Percentiles rank a stretch among this genome's conserved stretches.
Conservation (phyloP, 2,329 filamentous ascomycete genomes). For the Coniella lustricola region DNA sequence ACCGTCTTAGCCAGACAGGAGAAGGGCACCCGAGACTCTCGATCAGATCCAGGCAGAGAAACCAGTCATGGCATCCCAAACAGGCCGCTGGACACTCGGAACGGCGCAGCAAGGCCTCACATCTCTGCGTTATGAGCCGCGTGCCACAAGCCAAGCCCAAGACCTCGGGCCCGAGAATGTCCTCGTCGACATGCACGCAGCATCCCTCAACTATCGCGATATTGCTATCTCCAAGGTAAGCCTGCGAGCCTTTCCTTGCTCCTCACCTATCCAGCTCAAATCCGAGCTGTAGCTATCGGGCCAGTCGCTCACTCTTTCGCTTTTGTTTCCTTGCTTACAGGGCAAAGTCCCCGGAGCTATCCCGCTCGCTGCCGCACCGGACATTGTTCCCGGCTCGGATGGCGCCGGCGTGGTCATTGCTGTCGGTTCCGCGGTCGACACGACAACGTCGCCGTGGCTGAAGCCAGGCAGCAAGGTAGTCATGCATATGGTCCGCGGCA, state of each 20-base stretch:
- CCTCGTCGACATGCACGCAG: constrained; percentile 48
- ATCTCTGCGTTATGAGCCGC: constrained; percentile 1
- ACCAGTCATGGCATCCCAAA: background rate
- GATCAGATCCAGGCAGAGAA: no score
- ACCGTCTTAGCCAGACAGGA: no score
- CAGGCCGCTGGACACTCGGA: constrained; percentile 8
- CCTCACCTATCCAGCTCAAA: constrained; percentile 10
- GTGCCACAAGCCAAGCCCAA: background rate
- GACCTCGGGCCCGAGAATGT: constrained; percentile 51
- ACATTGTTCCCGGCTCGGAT: constrained; percentile 30
- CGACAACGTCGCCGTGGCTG: constrained; percentile 12
- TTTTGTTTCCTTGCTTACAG: constrained; percentile 12
- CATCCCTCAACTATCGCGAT: constrained; percentile 43
- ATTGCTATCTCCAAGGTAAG: constrained; percentile 33
- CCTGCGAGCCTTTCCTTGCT: background rate
- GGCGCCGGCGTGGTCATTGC: constrained; percentile 37
- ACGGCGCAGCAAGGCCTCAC: constrained; percentile 6
- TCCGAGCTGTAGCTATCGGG: no score
- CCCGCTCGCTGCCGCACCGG: constrained; percentile 13
- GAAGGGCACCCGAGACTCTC: no score
- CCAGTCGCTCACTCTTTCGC: no score
- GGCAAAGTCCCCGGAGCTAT: constrained; percentile 4
- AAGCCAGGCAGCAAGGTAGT: constrained; percentile 51
- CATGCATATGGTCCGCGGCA: constrained; percentile 33
- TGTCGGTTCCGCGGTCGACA: constrained; percentile 44